phyloP scores from a whole-genome alignment of 805 yeast species.

The Metschnikowia gelsemii region DNA sequence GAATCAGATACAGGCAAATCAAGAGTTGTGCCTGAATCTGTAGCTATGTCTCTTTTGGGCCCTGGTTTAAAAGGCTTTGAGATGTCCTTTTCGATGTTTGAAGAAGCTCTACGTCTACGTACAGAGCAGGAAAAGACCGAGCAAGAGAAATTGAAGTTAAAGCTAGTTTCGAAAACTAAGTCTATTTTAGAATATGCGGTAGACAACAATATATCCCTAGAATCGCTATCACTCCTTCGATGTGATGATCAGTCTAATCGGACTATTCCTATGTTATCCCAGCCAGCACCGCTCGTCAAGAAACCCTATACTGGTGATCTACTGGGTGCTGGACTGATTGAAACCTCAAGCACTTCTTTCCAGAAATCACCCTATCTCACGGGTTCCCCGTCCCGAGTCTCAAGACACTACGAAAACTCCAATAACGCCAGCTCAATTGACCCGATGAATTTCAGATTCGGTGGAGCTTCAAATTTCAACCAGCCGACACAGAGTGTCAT shows the following conservation, averaged over 20 bases:
- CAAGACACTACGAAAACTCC: conserved; percentile 19
- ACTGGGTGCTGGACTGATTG: neutral
- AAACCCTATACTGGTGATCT: neutral
- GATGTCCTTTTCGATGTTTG: conserved; percentile 54
- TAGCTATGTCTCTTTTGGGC: conserved; percentile 47
- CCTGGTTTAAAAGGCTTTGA: conserved; percentile 53
- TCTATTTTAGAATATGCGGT: conserved; percentile 63
- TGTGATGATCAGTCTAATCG: conserved; percentile 1
- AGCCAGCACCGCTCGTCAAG: neutral
- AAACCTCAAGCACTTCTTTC: conserved; percentile 1
- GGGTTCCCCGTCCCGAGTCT: conserved; percentile 7
- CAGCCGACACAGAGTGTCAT: conserved; percentile 15
- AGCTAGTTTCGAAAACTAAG: conserved; percentile 56
- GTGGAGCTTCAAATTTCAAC: conserved; percentile 24
- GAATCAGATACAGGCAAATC: neutral
- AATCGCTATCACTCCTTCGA: conserved; percentile 15
- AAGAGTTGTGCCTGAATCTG: conserved; percentile 16
- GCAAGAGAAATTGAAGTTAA: conserved; percentile 72
- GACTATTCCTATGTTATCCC: neutral
- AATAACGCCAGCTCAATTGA: conserved; percentile 32
- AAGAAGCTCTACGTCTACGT: conserved; percentile 57
- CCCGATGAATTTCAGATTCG: conserved; percentile 38
- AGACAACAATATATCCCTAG: conserved; percentile 60
- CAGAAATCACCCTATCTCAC: conserved; percentile 11
- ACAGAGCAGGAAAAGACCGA: conserved; percentile 78